Evolutionary conservation across 148 eudicot species (phyloP), one percentile per base, ranked within the genome.

Genomic region (Vaccinium darrowii): DNA sequence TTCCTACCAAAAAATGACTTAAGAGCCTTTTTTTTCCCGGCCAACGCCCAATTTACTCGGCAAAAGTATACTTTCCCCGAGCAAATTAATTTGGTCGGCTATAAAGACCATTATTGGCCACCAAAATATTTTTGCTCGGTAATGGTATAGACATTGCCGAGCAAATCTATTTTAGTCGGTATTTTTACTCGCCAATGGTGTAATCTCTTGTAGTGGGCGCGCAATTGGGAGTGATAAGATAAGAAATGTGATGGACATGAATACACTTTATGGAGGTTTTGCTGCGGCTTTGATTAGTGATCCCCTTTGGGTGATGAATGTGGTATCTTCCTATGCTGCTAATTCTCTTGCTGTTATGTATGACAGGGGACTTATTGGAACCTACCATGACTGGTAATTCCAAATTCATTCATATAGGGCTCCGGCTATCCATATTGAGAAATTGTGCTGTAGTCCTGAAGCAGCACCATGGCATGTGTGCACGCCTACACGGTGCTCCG

Each of bases 221-320:
- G 90, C 87, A 8, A 79, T 97, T 62, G 99, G 98, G 65, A 97
- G 88, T 21, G 93, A 95, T 80, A 88, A 95, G 90, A 92, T 97
- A 79, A 84, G 99, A 53, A 97, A 97, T 87, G 96, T 95, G 13
- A 97, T 97, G 98, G 99, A 97, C 84, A 97, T 97, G 99, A 95
- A 97, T 86, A 97, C 99, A 0, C 9, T 90, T 51, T 97, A 94
- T 77, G 99, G 99, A 76, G 98, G 99, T 69, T 91, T 96, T 60
- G 98, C 99, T 57, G 97, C 98, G 1, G 91, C 94, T 82, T 25
- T 94, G 71, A 79, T 89, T n/a, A 90, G 90, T 84, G 91, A 93
- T 91, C 98, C 98, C 8, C 79, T 94, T 78, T 96, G 99, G 99
- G 98, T 96, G 54, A 94, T 96, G 99, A 96, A 96, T 83, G 99